Evolutionary conservation across 2,329 filamentous ascomycete species (phyloP).

Genomic region (Cytospora piceae): DNA sequence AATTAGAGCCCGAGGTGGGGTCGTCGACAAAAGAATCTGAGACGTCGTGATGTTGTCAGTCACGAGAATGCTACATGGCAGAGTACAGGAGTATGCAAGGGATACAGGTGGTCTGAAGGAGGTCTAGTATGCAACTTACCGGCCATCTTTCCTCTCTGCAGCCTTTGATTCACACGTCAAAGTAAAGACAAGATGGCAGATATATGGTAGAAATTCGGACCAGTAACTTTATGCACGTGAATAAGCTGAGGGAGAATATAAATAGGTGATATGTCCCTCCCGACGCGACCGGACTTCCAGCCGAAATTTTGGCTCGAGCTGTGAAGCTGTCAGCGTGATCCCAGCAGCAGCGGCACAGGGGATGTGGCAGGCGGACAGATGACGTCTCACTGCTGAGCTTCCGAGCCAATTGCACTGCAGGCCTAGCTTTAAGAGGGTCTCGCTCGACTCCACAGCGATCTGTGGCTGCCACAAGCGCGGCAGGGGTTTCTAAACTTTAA

Average conservation of each 20-base stretch:
- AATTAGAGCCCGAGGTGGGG: constrained; percentile 41
- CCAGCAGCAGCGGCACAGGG: constrained; percentile 17
- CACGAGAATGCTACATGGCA: not conserved
- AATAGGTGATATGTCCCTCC: constrained; percentile 9
- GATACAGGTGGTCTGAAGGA: not conserved
- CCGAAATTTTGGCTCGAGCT: constrained; percentile 24
- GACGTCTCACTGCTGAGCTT: constrained; percentile 16
- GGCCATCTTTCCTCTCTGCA: constrained; percentile 30
- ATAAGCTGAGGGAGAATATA: constrained; percentile 3
- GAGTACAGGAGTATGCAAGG: constrained; percentile 9
- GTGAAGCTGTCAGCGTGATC: constrained; percentile 16
- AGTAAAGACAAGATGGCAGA: constrained; percentile 2
- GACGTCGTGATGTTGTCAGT: constrained; percentile 17
- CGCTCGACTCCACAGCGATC: not conserved
- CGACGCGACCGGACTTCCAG: constrained; percentile 17
- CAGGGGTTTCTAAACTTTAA: constrained; percentile 16
- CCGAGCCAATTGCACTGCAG: constrained; percentile 16
- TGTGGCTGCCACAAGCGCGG: constrained; percentile 3
- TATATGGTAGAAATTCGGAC: not conserved
- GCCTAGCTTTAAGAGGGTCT: constrained; percentile 1
- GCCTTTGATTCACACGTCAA: not conserved
- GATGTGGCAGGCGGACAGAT: constrained; percentile 14
- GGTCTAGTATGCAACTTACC: constrained; percentile 27
- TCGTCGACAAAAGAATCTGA: constrained; percentile 37
- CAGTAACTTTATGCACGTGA: constrained; percentile 5